Conservation (phyloP, 495 filamentous ascomycete genomes). For the Podospora fimiseda region DNA sequence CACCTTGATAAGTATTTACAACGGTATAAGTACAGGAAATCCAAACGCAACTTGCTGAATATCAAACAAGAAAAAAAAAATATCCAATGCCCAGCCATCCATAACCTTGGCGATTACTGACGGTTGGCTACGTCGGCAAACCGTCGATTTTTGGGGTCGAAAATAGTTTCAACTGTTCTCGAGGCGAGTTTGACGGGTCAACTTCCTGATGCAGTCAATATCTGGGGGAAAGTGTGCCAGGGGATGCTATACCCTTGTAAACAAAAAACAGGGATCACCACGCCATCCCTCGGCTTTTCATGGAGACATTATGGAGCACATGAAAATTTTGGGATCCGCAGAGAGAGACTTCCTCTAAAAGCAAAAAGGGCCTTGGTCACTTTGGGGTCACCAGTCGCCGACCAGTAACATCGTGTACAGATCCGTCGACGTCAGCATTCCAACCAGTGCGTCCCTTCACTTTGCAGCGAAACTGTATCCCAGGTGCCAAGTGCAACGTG, state of each 20-base stretch:
- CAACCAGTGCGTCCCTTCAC: too few species aligned
- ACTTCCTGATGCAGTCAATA: slow-evolving; percentile 24
- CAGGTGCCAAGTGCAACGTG: too few species aligned
- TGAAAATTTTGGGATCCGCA: slow-evolving; percentile 20
- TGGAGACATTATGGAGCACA: slow-evolving; percentile 18
- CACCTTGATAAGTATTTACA: too few species aligned
- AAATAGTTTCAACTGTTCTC: not conserved
- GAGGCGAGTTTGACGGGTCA: slow-evolving; percentile 12
- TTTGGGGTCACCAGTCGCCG: too few species aligned
- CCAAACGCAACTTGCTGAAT: too few species aligned
- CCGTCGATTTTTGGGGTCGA: not conserved
- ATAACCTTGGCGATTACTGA: not conserved
- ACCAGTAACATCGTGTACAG: not conserved
- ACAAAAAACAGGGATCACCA: slow-evolving; percentile 1
- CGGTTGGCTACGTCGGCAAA: not conserved
- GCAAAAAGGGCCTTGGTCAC: not conserved
- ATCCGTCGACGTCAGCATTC: too few species aligned
- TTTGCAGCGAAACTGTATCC: too few species aligned
- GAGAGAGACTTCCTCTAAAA: not conserved
- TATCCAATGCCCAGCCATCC: not conserved
- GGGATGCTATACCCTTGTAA: slow-evolving; percentile 12
- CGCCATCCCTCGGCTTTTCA: slow-evolving; percentile 21
- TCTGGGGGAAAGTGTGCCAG: slow-evolving; percentile 15
- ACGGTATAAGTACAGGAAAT: too few species aligned
- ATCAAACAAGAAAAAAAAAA: not conserved